Percentiles rank a stretch among this genome's conserved stretches.
phyloP scores from a whole-genome alignment of 1,284 basidiomycete genomes.

The Pseudozyma tsukubaensis region DNA sequence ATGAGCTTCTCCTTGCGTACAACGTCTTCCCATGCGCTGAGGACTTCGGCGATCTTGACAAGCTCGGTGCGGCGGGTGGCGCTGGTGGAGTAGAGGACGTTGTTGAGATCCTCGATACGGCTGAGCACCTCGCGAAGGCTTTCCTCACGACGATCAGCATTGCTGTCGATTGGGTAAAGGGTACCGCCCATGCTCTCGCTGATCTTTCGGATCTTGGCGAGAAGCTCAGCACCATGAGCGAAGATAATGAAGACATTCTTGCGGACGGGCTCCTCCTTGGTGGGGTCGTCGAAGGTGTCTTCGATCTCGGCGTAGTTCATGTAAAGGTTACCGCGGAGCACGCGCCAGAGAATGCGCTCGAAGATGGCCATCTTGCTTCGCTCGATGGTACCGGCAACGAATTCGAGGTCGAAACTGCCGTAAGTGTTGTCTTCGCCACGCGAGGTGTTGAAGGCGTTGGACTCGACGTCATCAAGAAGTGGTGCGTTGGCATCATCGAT shows the following conservation, averaged over 20 bases:
- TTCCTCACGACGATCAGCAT: slow-evolving; percentile 89
- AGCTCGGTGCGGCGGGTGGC: slow-evolving; percentile 85
- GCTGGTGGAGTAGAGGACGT: slow-evolving; percentile 76
- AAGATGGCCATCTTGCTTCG: slow-evolving; percentile 91
- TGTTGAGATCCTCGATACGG: slow-evolving; percentile 91
- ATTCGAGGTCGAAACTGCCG: slow-evolving; percentile 80
- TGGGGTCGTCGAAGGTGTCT: slow-evolving; percentile 89
- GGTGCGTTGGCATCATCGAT: slow-evolving; percentile 86
- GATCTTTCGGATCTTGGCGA: slow-evolving; percentile 97
- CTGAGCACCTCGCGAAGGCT: slow-evolving; percentile 87
- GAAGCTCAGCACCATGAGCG: slow-evolving; percentile 90
- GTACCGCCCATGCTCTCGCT: slow-evolving; percentile 98
- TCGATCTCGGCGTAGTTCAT: slow-evolving; percentile 97
- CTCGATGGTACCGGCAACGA: slow-evolving; percentile 96
- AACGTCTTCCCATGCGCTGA: slow-evolving; percentile 92
- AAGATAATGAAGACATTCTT: slow-evolving; percentile 99
- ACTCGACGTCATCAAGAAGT: slow-evolving; percentile 85
- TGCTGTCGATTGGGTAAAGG: slow-evolving; percentile 93
- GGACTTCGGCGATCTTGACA: slow-evolving; percentile 83
- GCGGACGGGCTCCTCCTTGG: slow-evolving; percentile 71
- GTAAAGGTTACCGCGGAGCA: slow-evolving; percentile 96
- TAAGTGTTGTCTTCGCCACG: slow-evolving; percentile 71
- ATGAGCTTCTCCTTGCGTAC: slow-evolving; percentile 95
- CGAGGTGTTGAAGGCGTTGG: slow-evolving; percentile 67
- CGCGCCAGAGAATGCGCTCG: slow-evolving; percentile 97